Percentiles rank a stretch among this genome's conserved stretches.
Conservation (phyloP, 495 filamentous ascomycete species). For the Penicillium manginii region DNA sequence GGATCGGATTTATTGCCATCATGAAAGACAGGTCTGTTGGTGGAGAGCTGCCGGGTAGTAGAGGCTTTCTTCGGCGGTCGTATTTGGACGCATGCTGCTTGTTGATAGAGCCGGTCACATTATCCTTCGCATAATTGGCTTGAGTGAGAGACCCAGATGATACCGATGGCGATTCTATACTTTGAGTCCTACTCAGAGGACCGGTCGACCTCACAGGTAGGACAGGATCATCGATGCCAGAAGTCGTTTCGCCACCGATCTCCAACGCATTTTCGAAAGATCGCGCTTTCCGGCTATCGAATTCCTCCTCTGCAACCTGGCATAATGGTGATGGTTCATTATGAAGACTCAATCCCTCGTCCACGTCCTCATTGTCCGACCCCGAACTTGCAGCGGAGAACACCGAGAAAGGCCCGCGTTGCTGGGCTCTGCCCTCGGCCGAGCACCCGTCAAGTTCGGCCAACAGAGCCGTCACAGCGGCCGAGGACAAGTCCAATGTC, state of each 20-base stretch:
- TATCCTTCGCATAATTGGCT: background rate
- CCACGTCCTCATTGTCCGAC: background rate
- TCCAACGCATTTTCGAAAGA: background rate
- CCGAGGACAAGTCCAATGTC: constrained; percentile 16
- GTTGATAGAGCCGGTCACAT: background rate
- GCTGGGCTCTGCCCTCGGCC: constrained; percentile 19
- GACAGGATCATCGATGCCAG: background rate
- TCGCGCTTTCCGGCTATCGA: background rate
- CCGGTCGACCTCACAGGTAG: background rate
- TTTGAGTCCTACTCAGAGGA: background rate
- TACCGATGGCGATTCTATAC: background rate
- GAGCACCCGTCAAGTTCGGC: constrained; percentile 25
- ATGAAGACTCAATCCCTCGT: background rate
- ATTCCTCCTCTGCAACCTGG: background rate
- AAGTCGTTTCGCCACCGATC: background rate
- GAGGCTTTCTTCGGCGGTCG: background rate
- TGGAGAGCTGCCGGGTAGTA: background rate
- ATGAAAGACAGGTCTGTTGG: background rate
- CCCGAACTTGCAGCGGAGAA: constrained; percentile 19
- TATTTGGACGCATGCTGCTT: background rate
- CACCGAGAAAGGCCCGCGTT: constrained; percentile 31
- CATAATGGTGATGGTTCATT: background rate
- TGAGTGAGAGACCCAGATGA: background rate
- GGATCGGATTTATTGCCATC: constrained; percentile 10
- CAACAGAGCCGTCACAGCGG: constrained; percentile 25